phyloP scores from a whole-genome alignment of 1,139 yeast genomes.

The Magnusiomyces paraingens region DNA sequence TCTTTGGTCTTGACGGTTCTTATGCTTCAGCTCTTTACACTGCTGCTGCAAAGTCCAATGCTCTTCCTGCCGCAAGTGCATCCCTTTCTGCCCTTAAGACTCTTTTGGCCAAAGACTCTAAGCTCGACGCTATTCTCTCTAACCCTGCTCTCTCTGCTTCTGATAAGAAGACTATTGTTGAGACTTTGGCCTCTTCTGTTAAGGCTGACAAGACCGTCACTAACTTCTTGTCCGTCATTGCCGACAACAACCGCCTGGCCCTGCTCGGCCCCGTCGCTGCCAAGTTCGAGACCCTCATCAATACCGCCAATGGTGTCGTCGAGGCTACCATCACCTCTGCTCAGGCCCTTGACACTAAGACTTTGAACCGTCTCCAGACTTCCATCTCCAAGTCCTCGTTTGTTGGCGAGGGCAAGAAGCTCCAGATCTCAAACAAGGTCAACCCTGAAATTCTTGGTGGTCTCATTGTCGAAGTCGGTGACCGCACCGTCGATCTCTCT shows the following conservation, averaged over 20 bases:
- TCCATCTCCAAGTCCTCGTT: conserved; percentile 72
- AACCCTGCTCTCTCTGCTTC: conserved; percentile 80
- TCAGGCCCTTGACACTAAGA: conserved; percentile 72
- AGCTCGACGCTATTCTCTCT: conserved; percentile 53
- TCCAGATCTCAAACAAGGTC: conserved; percentile 74
- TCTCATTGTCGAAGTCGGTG: conserved; percentile 91
- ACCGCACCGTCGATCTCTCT: conserved; percentile 91
- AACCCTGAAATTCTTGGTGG: conserved; percentile 95
- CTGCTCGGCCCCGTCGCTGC: conserved; percentile 59
- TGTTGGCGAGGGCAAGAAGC: conserved; percentile 81
- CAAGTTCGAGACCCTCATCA: conserved; percentile 72
- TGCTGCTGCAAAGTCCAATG: conserved; percentile 80
- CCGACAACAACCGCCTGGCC: conserved; percentile 90
- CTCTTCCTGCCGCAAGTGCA: conserved; percentile 64
- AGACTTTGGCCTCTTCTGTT: conserved; percentile 48
- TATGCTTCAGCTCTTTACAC: conserved; percentile 93
- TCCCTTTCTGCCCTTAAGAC: conserved; percentile 56
- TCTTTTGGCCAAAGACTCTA: conserved; percentile 55
- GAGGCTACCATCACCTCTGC: conserved; percentile 93
- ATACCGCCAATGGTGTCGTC: conserved; percentile 79
- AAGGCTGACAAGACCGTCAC: conserved; percentile 64
- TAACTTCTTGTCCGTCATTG: conserved; percentile 78
- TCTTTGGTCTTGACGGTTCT: conserved; percentile 94
- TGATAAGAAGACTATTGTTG: conserved; percentile 69
- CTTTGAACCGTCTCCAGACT: conserved; percentile 69